Evolutionary conservation across 2,329 filamentous ascomycete genomes (phyloP).

Genomic region (Aureobasidium zeae): DNA sequence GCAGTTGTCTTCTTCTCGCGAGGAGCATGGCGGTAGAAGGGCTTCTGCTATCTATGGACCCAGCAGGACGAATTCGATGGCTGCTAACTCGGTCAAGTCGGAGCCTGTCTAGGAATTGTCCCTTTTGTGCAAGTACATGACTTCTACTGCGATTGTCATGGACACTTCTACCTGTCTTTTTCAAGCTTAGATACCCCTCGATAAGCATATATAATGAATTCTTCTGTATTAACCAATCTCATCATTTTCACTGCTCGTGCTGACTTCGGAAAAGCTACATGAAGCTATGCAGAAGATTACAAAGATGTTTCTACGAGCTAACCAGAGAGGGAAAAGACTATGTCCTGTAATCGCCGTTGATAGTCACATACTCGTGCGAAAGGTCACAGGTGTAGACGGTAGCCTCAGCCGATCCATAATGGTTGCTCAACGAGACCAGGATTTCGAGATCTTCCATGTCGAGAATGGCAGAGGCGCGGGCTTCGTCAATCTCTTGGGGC

Average conservation of each 20-base stretch:
- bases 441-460: constrained; percentile 73
- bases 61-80: constrained; percentile 6
- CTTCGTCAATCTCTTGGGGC: constrained; percentile 70
- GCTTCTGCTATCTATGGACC: constrained; percentile 12
- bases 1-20: constrained; percentile 24
- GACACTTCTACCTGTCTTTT: too few species aligned
- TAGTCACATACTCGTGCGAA: constrained; percentile 70
- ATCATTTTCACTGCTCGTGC: too few species aligned
- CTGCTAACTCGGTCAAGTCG: constrained; percentile 6
- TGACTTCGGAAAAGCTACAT: too few species aligned
- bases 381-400: constrained; percentile 83
- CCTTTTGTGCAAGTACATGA: too few species aligned
- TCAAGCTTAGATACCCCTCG: too few species aligned
- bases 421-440: constrained; percentile 59
- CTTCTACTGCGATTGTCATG: too few species aligned
- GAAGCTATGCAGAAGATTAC: too few species aligned
- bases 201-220: too few species aligned
- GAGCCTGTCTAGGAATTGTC: background rate
- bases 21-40: constrained; percentile 15
- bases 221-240: too few species aligned
- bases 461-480: constrained; percentile 65
- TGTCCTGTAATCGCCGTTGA: constrained; percentile 59
- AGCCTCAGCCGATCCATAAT: constrained; percentile 38
- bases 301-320: too few species aligned
- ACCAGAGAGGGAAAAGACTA: too few species aligned